phyloP scores from a whole-genome alignment of 2,329 filamentous ascomycete species.

The Seiridium cupressi region DNA sequence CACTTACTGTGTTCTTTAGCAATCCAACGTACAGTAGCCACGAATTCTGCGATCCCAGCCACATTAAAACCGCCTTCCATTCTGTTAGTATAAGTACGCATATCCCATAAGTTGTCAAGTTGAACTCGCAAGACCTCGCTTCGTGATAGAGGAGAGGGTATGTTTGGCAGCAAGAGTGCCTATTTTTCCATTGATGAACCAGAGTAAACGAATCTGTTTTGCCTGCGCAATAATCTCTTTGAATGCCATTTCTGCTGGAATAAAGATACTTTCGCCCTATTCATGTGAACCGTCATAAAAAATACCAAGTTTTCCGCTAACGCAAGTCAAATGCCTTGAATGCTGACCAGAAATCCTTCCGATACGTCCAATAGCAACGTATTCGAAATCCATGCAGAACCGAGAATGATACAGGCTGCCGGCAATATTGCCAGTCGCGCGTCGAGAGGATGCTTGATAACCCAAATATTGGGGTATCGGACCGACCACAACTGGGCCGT shows the following conservation, averaged over 20 bases:
- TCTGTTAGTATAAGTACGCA: too few relatives aligned
- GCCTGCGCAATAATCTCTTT: slow-evolving; percentile 7
- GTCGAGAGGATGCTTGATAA: too few relatives aligned
- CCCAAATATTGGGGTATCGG: too few relatives aligned
- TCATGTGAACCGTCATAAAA: background rate
- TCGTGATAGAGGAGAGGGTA: background rate
- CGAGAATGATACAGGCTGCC: too few relatives aligned
- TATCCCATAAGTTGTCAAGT: too few relatives aligned
- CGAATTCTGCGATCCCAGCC: too few relatives aligned
- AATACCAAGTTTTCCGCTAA: background rate
- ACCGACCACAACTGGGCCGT: too few relatives aligned
- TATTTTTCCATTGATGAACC: background rate
- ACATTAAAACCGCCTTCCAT: too few relatives aligned
- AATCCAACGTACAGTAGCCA: too few relatives aligned
- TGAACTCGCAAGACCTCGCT: too few relatives aligned
- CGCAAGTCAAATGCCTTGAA: background rate
- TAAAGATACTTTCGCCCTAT: background rate
- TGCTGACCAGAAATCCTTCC: background rate
- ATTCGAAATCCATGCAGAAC: background rate
- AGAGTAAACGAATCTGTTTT: background rate
- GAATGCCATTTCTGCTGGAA: background rate
- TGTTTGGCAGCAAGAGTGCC: background rate
- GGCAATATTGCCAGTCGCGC: too few relatives aligned
- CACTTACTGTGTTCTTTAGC: too few relatives aligned
- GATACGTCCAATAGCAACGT: background rate